Base-by-base conservation (phyloP, 78 protist genomes). In the Emiliania huxleyi region DNA sequence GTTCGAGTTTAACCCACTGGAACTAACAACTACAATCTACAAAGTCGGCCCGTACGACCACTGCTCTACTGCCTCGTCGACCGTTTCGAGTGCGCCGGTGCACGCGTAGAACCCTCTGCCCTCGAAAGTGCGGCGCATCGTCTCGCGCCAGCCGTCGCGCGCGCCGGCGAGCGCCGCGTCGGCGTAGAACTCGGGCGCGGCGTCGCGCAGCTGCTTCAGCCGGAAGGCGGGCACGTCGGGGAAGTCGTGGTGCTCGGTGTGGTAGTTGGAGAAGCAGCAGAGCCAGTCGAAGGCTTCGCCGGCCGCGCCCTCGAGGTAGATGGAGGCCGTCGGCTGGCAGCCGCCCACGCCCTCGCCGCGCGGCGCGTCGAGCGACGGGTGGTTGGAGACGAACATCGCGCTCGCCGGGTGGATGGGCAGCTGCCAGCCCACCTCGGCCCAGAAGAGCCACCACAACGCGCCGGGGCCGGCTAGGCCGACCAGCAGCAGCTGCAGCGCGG, bases 201-300 rank as follows among this genome's bases (percentile, higher is more conserved):
- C 21, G 52, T 40, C 87, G 55, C 87, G 46, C 37, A 79, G 87
- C 87, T 40, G 18, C 5, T 37, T n/a, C 87, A 79, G 35, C 21
- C 49, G 46, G 12, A 18, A 43, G 40, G 19, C 11, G 0, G 87
- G 87, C 37, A 79, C 87, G 37, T 79, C 87, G 37, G 55, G 49
- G 52, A 79, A 79, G 87, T 79, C 87, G 87, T 79, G 87, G 35
- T 79, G 87, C 87, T 79, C 87, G 8, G 26, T 21, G 46, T 77
- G 85, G 29, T 15, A 77, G 46, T 77, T 77, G 23, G 48, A 40
- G 48, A 40, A 40, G 23, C 29, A 15, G 46, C 49, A 40, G 46
- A 77, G 85, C 85, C 48, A 37, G 48, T 77, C 85, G 46, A 40
- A 77, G 33, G 19, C 2, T n/a, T n/a, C n/a, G n/a, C n/a, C n/a